These are phyloP conservation scores for Rusavskia elegans DNA, from an alignment of 495 filamentous ascomycete genomes.

Conservation along the genomic window DNA sequence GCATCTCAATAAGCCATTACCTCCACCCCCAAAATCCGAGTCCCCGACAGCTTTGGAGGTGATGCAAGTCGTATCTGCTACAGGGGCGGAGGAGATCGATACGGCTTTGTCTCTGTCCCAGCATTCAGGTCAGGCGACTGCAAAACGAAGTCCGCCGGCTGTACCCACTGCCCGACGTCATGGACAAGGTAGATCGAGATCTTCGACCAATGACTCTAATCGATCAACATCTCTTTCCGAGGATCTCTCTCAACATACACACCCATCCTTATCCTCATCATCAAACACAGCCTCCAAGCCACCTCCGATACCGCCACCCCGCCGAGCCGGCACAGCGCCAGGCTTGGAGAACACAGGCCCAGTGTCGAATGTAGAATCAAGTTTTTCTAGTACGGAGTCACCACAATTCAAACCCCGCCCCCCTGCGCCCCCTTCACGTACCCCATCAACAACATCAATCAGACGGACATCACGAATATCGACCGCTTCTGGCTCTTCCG, in stretches of 20 bases:
- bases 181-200: neutral
- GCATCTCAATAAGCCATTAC: slow-evolving; percentile 34
- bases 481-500: slow-evolving; percentile 11
- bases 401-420: slow-evolving; percentile 11
- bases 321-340: slow-evolving; percentile 25
- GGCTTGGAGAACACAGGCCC: slow-evolving; percentile 9
- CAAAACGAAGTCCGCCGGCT: neutral
- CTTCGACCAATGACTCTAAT: neutral
- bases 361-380: neutral
- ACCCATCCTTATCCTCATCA: neutral
- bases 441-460: slow-evolving; percentile 15
- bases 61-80: neutral
- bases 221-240: neutral
- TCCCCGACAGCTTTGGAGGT: neutral
- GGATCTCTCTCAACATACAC: neutral
- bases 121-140: neutral
- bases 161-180: neutral
- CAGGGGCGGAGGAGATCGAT: neutral
- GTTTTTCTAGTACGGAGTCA: neutral
- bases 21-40: slow-evolving; percentile 18
- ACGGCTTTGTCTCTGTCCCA: neutral
- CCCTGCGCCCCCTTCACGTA: slow-evolving; percentile 23
- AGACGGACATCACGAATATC: slow-evolving; percentile 6
- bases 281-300: slow-evolving; percentile 19
- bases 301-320: slow-evolving; percentile 31